Base-by-base conservation (phyloP, 306 rosid genomes). In the Comarum palustre region DNA sequence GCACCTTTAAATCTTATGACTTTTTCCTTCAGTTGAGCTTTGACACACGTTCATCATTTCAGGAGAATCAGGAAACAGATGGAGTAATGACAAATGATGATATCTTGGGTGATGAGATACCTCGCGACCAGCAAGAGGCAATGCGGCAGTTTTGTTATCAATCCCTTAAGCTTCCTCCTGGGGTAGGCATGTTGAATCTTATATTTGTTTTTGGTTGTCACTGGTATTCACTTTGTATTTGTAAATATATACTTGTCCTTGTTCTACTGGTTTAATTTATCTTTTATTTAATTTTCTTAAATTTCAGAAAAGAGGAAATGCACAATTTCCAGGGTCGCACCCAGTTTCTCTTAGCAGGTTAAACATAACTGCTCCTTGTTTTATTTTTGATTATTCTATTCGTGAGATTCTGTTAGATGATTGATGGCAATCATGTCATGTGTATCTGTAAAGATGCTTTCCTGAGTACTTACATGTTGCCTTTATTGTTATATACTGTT, bases 321-420 rank as follows among this genome's bases (percentile, higher is more conserved):
- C 90, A 61, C 96, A 86, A 73, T 93, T 93, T 74, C 98, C 98
- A 10, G 98, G 98, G 51, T 93, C 98, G 12, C 97, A 93, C 71
- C 98, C 98, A 73, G 97, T 90, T 73, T 93, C 98, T 82, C 93
- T 93, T 54, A 83, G 85, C 96, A 89, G 97, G 98, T 93, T 68
- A 31, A 58, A 51, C 51, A 78, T 77, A 27, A 69, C 64, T 69
- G 58, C 48, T 5, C 66, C 41, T 8, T 71, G 7, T 73, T 63
- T 72, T 58, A 3, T 73, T 67, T 73, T 52, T 41, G 43, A 41
- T 43, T 65, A 24, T 51, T 16, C 25, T 59, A 55, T 10, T 10
- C 8, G 16, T 60, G 58, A 43, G 2, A 43, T 31, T 73, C 60
- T 52, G 47, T 52, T 57, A 47, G 54, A 4, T 16, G 63, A 42